Evolutionary conservation across 371 early-diverging fungal species (phyloP).

Genomic region (Phascolomyces articulosus): DNA sequence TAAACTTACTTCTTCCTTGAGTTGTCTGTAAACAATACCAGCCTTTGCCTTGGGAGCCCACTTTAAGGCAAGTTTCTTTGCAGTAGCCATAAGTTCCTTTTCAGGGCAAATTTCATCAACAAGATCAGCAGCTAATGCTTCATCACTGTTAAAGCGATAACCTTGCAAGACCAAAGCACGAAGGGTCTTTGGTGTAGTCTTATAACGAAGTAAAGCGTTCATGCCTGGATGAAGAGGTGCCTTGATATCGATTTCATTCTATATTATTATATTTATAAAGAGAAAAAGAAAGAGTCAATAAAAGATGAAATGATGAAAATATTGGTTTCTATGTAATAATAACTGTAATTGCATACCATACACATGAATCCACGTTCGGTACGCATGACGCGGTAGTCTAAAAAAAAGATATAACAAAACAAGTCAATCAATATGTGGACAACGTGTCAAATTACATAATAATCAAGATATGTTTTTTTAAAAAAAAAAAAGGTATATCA

Average conservation of each 20-base stretch:
- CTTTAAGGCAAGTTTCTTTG: conserved; percentile 59
- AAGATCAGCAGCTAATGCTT: conserved; percentile 62
- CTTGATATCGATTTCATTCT: conserved; percentile 82
- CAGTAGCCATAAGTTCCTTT: conserved; percentile 51
- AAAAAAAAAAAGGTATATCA: not conserved
- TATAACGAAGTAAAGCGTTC: conserved; percentile 66
- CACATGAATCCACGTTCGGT: conserved; percentile 78
- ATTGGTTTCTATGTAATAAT: too few species aligned
- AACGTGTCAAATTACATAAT: too few species aligned
- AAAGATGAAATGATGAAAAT: not conserved
- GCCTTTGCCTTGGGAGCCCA: conserved; percentile 59
- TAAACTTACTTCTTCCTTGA: conserved; percentile 45
- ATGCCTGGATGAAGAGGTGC: conserved; percentile 73
- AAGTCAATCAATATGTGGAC: not conserved
- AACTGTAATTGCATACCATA: too few species aligned
- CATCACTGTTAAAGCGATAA: conserved; percentile 62
- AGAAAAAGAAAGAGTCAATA: not conserved
- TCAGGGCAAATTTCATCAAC: conserved; percentile 61
- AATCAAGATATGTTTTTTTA: not conserved
- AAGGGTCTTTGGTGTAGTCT: conserved; percentile 55
- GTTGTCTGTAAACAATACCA: conserved; percentile 44
- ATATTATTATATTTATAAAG: not conserved
- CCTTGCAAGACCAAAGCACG: conserved; percentile 72
- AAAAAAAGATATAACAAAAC: not conserved
- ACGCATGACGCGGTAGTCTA: conserved; percentile 83